Base-by-base conservation (phyloP, 2,329 filamentous ascomycete species). In the Sporothrix schenckii region DNA sequence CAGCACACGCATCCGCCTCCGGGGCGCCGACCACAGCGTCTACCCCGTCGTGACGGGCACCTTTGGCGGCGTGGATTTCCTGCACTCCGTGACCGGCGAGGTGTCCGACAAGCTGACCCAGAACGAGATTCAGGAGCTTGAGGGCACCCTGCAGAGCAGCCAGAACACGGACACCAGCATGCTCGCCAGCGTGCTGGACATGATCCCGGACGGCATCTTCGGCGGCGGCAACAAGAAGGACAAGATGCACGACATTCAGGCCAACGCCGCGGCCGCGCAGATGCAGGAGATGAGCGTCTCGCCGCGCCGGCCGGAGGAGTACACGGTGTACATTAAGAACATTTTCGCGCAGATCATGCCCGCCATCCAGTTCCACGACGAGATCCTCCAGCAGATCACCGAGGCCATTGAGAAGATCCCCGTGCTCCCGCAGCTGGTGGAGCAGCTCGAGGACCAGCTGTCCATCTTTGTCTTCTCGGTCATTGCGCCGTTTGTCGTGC, bases 1-100 rank as follows among this genome's bases (percentile, higher is more conserved):
- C 71, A 82, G 87, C 75, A 93, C 93, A n/a, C 82, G 83, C 76
- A 83, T 97, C 39, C 83, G 87, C 60, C 84, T 97, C 39, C 83
- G 86, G 47, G 93, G 91, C 58, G 90, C 87, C 70, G 84, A 85
- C 27, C 78, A 84, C 47, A 77, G 85, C 4, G 92, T 97, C 72
- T 97, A 91, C 76, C 94, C 94, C 7, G 83, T 94, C 72, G 86
- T 97, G 58, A 97, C 94, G 1, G 94, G 94, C 72, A 97, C 94
- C 7, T 97, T 97, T 80, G 94, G 94, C 72, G 94, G 94, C 73
- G 94, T 97, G 16, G 94, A 97, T 77, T 97, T 97, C 81, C 83
- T 97, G 72, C 93, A 97, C 82, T 95, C 92, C 0, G 93, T 97
- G 41, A 92, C 87, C 60, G 87, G 88, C 71, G 88, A 90, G 39